Conservation (phyloP, 1,284 basidiomycete genomes). For the Thelephora terrestris region DNA sequence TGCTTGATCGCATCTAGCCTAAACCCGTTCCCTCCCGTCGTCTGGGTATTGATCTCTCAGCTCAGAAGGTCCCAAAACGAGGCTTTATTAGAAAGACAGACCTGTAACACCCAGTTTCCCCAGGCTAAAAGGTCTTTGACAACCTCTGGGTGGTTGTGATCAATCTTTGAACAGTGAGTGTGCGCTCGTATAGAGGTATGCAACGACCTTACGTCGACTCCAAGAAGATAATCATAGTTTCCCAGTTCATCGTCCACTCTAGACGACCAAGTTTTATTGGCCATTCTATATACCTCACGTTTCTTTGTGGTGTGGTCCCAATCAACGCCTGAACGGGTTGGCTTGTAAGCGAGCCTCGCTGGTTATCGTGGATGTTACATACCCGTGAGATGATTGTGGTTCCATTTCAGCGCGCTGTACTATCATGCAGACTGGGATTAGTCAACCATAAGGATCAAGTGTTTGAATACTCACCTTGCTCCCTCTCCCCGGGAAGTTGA, state of each 20-base stretch:
- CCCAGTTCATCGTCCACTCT: conserved; percentile 61
- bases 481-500: conserved; percentile 71
- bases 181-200: not conserved
- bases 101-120: conserved; percentile 65
- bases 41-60: conserved; percentile 28
- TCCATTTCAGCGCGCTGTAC: conserved; percentile 67
- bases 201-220: conserved; percentile 40
- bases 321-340: conserved; percentile 55
- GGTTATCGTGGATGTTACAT: conserved; percentile 7
- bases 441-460: not conserved
- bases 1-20: conserved; percentile 87
- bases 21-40: conserved; percentile 74
- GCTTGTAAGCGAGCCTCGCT: not conserved
- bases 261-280: conserved; percentile 61
- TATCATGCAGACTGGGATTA: conserved; percentile 17
- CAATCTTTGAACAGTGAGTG: conserved; percentile 44
- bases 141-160: conserved; percentile 79
- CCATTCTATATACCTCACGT: conserved; percentile 54
- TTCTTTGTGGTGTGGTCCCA: conserved; percentile 68
- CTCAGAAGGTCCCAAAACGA: not conserved
- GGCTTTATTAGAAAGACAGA: conserved; percentile 17
- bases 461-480: conserved; percentile 42
- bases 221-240: conserved; percentile 77
- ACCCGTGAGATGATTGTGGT: conserved; percentile 67
- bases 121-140: conserved; percentile 54